Evolutionary conservation across 2,329 filamentous ascomycete species (phyloP).

Genomic region (Cryphonectria parasitica): DNA sequence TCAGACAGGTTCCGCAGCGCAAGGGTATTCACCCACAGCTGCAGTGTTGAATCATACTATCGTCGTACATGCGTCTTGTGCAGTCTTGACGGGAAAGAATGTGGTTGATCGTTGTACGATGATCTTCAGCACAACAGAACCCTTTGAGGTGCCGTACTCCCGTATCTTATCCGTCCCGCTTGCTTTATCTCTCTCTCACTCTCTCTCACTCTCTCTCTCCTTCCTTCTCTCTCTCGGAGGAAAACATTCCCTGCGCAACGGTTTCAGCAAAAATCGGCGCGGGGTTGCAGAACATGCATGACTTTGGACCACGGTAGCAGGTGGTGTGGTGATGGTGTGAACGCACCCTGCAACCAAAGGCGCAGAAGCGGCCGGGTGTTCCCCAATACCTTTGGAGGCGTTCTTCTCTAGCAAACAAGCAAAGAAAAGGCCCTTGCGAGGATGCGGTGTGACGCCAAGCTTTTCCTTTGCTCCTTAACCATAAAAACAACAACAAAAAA

Average conservation of each 20-base stretch:
- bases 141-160: not conserved
- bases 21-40: too few species aligned
- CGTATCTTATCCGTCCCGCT: not conserved
- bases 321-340: not conserved
- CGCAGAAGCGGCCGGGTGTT: not conserved
- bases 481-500: not conserved
- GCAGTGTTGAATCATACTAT: not conserved
- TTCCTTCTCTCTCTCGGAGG: not conserved
- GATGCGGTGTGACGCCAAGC: constrained; percentile 1
- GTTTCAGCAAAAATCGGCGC: not conserved
- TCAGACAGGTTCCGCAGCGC: not conserved
- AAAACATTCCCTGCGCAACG: not conserved
- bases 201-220: not conserved
- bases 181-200: not conserved
- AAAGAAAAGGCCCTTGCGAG: not conserved
- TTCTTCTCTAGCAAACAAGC: not conserved
- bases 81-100: not conserved
- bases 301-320: not conserved
- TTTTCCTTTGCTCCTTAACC: not conserved
- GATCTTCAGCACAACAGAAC: not conserved
- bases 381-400: not conserved
- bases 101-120: not conserved
- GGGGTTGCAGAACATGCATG: not conserved
- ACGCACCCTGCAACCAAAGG: not conserved
- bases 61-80: not conserved